Evolutionary conservation across 2,329 filamentous ascomycete species (phyloP).

Genomic region (Lasiodiplodia sp.): DNA sequence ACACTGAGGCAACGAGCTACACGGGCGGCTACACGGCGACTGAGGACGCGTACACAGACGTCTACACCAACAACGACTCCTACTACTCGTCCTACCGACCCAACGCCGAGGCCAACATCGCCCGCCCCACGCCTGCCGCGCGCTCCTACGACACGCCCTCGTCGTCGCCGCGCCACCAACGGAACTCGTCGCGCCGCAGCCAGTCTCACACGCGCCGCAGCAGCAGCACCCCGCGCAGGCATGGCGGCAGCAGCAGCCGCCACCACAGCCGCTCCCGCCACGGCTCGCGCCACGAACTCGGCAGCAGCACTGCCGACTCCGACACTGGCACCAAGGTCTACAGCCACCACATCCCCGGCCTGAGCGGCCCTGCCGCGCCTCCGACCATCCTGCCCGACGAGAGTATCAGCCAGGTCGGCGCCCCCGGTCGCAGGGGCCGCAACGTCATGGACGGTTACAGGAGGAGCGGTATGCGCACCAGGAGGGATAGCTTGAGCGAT

Average conservation of each 20-base stretch:
- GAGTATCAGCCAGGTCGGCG: conserved; percentile 50
- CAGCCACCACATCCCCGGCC: conserved; percentile 63
- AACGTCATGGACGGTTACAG: conserved; percentile 54
- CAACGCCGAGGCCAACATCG: conserved; percentile 39
- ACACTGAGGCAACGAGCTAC: conserved; percentile 48
- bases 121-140: conserved; percentile 33
- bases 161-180: conserved; percentile 27
- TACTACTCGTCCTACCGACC: conserved; percentile 51
- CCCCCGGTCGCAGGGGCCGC: conserved; percentile 42
- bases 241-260: conserved; percentile 32
- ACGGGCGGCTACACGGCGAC: conserved; percentile 43
- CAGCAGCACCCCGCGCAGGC: not conserved
- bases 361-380: conserved; percentile 45
- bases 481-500: conserved; percentile 63
- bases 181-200: conserved; percentile 35
- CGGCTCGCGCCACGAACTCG: conserved; percentile 49
- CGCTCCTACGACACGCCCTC: conserved; percentile 34
- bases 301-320: conserved; percentile 32
- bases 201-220: conserved; percentile 34
- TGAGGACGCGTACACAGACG: conserved; percentile 40
- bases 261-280: conserved; percentile 30
- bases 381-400: conserved; percentile 46
- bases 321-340: conserved; percentile 62
- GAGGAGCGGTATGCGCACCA: conserved; percentile 50
- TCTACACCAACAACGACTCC: conserved; percentile 30